These are phyloP conservation scores for Vanderwaltozyma polyspora DNA, from an alignment of 805 yeast species.

Conservation along the genomic window DNA sequence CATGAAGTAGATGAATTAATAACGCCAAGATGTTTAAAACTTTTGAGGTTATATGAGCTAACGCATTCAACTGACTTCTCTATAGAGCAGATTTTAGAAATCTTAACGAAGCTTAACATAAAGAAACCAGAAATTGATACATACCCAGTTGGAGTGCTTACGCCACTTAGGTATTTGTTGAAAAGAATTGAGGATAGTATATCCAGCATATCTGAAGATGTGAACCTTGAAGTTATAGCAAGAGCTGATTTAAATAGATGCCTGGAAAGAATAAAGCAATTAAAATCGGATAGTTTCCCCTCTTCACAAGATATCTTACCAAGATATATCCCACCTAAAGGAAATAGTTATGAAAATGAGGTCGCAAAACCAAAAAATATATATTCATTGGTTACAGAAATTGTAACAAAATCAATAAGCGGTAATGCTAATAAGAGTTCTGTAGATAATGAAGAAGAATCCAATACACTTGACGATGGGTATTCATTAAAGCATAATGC, in stretches of 20 bases:
- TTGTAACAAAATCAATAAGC: conserved; percentile 39
- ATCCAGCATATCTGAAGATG: conserved; percentile 36
- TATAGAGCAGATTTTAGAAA: conserved; percentile 43
- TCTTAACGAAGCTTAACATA: conserved; percentile 50
- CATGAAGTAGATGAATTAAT: conserved; percentile 42
- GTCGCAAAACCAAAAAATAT: conserved; percentile 8
- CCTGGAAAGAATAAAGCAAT: conserved; percentile 9
- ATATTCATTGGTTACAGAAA: conserved; percentile 14
- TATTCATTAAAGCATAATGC: conserved; percentile 13
- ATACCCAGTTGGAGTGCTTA: conserved; percentile 58
- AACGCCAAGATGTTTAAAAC: conserved; percentile 55
- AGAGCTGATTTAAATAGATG: conserved; percentile 45
- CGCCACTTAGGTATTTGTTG: conserved; percentile 57
- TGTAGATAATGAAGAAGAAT: conserved; percentile 1
- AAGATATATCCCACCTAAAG: background rate
- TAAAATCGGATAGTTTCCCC: background rate
- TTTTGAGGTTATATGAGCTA: conserved; percentile 51
- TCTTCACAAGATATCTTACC: background rate
- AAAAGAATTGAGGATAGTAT: conserved; percentile 42
- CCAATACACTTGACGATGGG: conserved; percentile 15
- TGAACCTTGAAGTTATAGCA: conserved; percentile 47
- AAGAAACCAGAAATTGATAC: conserved; percentile 45
- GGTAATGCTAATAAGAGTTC: conserved; percentile 21
- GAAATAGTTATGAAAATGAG: background rate
- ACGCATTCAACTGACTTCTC: conserved; percentile 44